Percentiles rank a stretch among this genome's conserved stretches.
Evolutionary conservation across 768 basidiomycete species (phyloP).

Genomic region (Phallus indusiatus): DNA sequence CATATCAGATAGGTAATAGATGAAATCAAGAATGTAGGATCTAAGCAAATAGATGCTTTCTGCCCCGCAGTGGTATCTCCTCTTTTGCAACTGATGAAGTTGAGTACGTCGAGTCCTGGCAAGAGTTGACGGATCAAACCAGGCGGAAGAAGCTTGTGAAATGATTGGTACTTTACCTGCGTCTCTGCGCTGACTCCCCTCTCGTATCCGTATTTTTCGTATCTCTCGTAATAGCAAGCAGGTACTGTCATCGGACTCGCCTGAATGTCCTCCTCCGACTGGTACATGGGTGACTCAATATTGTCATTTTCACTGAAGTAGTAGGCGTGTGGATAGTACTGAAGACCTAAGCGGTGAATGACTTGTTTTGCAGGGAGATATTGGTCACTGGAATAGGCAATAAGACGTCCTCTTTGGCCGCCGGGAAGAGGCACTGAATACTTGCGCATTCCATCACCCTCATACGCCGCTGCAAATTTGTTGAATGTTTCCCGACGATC

Average conservation of each 20-base stretch:
- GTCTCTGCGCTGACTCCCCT: neutral
- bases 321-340: neutral
- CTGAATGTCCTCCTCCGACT: neutral
- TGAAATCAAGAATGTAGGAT: neutral
- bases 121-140: neutral
- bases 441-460: neutral
- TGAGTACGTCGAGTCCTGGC: neutral
- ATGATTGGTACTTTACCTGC: neutral
- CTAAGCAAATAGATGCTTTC: neutral
- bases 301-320: neutral
- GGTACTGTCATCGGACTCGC: neutral
- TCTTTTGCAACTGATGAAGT: neutral
- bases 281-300: neutral
- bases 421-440: neutral
- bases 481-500: neutral
- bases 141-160: neutral
- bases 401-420: neutral
- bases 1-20: neutral
- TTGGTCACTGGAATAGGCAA: neutral
- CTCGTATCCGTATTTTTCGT: too few relatives aligned
- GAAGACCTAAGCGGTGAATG: neutral
- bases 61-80: neutral
- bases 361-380: neutral
- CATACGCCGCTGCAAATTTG: neutral
- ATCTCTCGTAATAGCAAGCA: neutral